Percentiles rank a stretch among this genome's conserved stretches.
Evolutionary conservation across 768 basidiomycete genomes (phyloP).

Genomic region (Pisolithus orientalis): DNA sequence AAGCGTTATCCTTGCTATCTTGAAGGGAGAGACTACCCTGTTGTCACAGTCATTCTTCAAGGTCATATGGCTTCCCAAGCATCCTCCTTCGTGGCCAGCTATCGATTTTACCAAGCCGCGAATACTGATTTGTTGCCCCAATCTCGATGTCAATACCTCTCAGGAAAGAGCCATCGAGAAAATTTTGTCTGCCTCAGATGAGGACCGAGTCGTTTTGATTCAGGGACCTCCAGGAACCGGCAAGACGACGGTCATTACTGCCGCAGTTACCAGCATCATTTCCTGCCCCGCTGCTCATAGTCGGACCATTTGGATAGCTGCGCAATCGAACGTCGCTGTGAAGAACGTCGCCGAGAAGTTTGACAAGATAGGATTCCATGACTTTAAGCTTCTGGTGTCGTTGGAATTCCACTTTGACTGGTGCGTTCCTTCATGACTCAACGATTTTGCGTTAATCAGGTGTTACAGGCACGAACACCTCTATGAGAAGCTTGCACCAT

Average conservation of each 20-base stretch:
- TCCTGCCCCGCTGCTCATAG: background rate
- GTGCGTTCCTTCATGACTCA: constrained; percentile 16
- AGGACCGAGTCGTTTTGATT: constrained; percentile 19
- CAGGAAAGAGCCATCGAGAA: constrained; percentile 22
- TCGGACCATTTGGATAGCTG: constrained; percentile 33
- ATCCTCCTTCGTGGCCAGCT: constrained; percentile 12
- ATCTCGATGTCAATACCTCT: constrained; percentile 17
- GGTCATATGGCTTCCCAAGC: constrained; percentile 21
- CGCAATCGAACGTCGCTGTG: constrained; percentile 48
- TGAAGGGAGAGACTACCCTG: constrained; percentile 14
- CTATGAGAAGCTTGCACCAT: constrained; percentile 29
- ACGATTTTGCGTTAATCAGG: background rate
- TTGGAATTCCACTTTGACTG: constrained; percentile 42
- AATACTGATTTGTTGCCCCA: constrained; percentile 2
- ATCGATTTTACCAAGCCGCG: background rate
- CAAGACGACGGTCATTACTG: constrained; percentile 40
- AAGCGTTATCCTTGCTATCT: constrained; percentile 12
- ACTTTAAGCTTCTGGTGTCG: constrained; percentile 40
- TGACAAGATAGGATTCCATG: constrained; percentile 19
- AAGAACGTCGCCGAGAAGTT: constrained; percentile 48
- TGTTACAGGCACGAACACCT: constrained; percentile 44
- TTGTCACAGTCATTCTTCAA: constrained; percentile 19
- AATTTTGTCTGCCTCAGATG: constrained; percentile 21
- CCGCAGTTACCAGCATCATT: constrained; percentile 23
- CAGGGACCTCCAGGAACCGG: constrained; percentile 40